A percentile compares a stretch with the other conserved stretches of the same genome.
Conservation (phyloP, 2,329 filamentous ascomycete genomes). For the Apiospora marii region DNA sequence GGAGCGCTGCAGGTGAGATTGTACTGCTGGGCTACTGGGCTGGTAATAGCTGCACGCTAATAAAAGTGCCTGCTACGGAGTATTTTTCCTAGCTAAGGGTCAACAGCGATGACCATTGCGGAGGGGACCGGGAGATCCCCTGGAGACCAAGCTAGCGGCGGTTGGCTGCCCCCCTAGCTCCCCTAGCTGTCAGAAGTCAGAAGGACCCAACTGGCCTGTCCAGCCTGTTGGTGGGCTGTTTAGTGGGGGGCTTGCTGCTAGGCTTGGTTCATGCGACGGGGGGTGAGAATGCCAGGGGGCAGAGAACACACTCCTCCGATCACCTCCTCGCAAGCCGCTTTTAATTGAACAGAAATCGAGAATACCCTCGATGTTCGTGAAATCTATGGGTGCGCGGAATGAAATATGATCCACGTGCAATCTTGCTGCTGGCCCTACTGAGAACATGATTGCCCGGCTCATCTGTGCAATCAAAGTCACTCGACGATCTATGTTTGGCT, state of each 20-base stretch:
- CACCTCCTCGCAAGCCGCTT: background rate
- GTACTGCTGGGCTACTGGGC: no score
- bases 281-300: background rate
- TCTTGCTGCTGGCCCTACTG: background rate
- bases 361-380: background rate
- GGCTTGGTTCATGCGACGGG: constrained; percentile 20
- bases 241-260: constrained; percentile 6
- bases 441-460: background rate
- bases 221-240: constrained; percentile 9
- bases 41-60: no score
- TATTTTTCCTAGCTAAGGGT: background rate
- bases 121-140: constrained; percentile 16
- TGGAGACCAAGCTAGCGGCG: background rate
- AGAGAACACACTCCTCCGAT: background rate
- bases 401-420: constrained; percentile 1
- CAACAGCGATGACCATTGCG: background rate
- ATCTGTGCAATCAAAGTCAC: background rate
- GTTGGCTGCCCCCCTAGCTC: constrained; percentile 3
- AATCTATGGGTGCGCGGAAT: background rate
- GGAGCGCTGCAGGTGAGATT: background rate
- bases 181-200: constrained; percentile 19
- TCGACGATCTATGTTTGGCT: background rate
- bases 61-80: no score
- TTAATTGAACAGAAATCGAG: background rate
- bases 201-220: constrained; percentile 15